Evolutionary conservation across 176 grass and related monocot genomes (phyloP).

Genomic region (Eleusine indica): DNA sequence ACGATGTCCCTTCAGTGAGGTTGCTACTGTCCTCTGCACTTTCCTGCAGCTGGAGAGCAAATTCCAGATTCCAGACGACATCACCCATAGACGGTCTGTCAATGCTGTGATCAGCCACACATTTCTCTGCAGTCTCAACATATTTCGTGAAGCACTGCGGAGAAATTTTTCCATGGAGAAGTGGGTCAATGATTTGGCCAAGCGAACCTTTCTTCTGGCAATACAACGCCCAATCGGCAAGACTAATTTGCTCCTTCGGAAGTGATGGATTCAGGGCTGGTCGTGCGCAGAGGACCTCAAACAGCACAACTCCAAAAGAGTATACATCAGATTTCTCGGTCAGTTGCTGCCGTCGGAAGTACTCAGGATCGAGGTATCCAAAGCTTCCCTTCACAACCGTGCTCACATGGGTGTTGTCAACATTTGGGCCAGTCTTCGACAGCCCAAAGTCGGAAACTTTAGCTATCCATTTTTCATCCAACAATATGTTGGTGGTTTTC

Average conservation of each 20-base stretch:
- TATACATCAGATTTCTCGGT: not conserved
- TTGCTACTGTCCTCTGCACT: not conserved
- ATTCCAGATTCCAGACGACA: not conserved
- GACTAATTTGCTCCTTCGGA: not conserved
- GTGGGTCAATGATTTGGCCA: not conserved
- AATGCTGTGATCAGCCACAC: not conserved
- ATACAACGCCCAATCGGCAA: not conserved
- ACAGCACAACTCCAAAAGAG: not conserved
- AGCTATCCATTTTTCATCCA: not conserved
- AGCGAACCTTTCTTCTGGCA: not conserved
- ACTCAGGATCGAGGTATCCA: not conserved
- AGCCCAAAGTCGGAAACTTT: not conserved
- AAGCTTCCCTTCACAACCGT: not conserved
- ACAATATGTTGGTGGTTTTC: not conserved
- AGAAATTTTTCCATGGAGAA: not conserved
- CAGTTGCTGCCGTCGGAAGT: not conserved
- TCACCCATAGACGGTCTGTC: not conserved
- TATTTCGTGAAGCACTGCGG: not conserved
- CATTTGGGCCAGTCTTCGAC: not conserved
- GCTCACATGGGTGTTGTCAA: not conserved
- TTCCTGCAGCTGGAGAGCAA: not conserved
- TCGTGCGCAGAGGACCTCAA: not conserved
- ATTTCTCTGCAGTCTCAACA: not conserved
- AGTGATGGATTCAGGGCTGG: not conserved
- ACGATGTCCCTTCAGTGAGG: constrained; percentile 26